Conservation (phyloP, 2,329 filamentous ascomycete genomes). For the Hypomyces perniciosus region DNA sequence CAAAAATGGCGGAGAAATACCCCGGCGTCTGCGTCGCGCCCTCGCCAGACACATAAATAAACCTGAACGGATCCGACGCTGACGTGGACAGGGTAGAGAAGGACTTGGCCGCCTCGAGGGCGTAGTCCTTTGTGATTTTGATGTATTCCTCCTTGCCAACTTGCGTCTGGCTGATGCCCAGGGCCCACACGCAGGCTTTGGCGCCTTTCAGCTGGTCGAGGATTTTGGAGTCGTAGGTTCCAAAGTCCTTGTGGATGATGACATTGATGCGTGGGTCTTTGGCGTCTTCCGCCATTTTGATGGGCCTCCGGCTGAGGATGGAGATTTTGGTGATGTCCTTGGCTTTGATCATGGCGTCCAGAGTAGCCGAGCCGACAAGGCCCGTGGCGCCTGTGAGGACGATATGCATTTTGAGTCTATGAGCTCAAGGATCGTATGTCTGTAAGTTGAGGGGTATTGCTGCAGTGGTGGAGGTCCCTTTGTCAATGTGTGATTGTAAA, state of each 20-base stretch:
- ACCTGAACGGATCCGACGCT: constrained; percentile 50
- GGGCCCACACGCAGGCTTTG: constrained; percentile 66
- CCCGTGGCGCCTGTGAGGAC: constrained; percentile 65
- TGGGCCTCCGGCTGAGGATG: constrained; percentile 59
- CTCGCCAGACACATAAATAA: constrained; percentile 63
- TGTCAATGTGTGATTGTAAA: neutral
- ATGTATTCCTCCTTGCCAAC: constrained; percentile 61
- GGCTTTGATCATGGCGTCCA: constrained; percentile 54
- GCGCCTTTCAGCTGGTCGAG: constrained; percentile 57
- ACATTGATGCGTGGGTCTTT: constrained; percentile 57
- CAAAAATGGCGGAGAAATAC: constrained; percentile 51
- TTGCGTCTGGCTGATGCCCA: constrained; percentile 57
- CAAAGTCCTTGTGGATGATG: constrained; percentile 63
- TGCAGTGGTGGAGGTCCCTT: no score
- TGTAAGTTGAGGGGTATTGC: neutral
- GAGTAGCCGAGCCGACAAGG: constrained; percentile 54
- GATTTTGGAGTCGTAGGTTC: constrained; percentile 50
- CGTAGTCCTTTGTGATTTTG: constrained; percentile 61
- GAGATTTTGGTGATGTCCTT: constrained; percentile 57
- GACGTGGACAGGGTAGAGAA: constrained; percentile 42
- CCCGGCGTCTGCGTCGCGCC: constrained; percentile 55
- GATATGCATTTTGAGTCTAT: constrained; percentile 46
- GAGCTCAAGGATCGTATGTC: neutral
- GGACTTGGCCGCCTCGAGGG: constrained; percentile 56
- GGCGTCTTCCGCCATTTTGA: constrained; percentile 53